Conservation (phyloP, 768 basidiomycete species). For the Tulasnella sp. region DNA sequence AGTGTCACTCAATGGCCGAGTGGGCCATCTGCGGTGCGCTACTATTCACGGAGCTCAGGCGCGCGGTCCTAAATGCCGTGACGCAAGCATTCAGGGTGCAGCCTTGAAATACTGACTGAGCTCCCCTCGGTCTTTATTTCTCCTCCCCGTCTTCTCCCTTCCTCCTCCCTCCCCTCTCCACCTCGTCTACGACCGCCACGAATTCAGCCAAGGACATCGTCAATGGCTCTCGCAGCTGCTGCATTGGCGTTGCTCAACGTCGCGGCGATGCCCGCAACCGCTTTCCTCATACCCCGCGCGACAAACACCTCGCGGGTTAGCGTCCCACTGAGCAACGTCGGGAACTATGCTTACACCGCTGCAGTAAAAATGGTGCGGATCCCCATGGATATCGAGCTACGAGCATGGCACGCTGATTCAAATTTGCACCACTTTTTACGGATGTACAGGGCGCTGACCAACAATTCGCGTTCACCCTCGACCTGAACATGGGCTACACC, state of each 20-base stretch:
- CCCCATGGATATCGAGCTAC: neutral
- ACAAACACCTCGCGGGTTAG: conserved; percentile 30
- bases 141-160: conserved; percentile 23
- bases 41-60: neutral
- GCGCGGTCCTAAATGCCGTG: neutral
- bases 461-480: neutral
- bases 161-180: conserved; percentile 16
- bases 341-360: conserved; percentile 22
- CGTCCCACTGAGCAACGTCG: conserved; percentile 10
- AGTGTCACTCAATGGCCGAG: neutral
- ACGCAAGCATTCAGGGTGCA: neutral
- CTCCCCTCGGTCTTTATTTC: conserved; percentile 1
- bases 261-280: conserved; percentile 24
- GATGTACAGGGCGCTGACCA: conserved; percentile 21
- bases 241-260: neutral
- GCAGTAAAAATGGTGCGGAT: conserved; percentile 23
- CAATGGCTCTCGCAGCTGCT: conserved; percentile 8
- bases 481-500: conserved; percentile 12
- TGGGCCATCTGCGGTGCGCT: neutral
- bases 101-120: conserved; percentile 23
- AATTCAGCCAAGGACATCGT: neutral
- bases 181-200: neutral
- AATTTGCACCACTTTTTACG: neutral
- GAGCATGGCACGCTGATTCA: too few relatives aligned
- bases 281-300: conserved; percentile 25